Evolutionary conservation across 768 basidiomycete genomes (phyloP).

Genomic region (Cyclocybe aegerita): DNA sequence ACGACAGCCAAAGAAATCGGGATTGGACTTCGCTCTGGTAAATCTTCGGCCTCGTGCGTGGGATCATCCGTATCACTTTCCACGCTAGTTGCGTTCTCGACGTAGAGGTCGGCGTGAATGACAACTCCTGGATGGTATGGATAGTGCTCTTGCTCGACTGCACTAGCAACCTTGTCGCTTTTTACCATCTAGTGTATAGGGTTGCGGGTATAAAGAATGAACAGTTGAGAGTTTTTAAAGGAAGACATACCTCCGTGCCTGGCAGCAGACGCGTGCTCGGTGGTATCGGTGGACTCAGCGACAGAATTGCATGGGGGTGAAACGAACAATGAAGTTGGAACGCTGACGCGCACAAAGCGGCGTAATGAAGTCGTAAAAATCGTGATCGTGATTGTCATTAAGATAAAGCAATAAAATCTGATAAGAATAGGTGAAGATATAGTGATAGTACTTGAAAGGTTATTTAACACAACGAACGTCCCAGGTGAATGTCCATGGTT

Average conservation of each 20-base stretch:
- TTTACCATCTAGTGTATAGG: no score
- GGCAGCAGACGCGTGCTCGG: no score
- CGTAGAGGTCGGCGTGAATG: no score
- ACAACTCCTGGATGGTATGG: no score
- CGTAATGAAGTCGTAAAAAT: not conserved
- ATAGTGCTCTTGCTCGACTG: no score
- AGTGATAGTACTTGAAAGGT: not conserved
- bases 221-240: no score
- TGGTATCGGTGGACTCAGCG: not conserved
- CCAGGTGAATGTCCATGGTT: conserved; percentile 3
- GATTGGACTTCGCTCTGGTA: not conserved
- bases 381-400: conserved; percentile 8
- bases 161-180: no score
- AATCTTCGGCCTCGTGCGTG: no score
- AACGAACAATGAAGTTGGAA: not conserved
- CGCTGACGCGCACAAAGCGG: not conserved
- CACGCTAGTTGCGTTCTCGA: no score
- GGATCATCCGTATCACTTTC: no score
- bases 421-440: not conserved
- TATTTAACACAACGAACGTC: not conserved
- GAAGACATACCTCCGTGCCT: no score
- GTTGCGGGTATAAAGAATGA: no score
- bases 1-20: conserved; percentile 9
- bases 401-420: not conserved
- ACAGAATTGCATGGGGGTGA: not conserved